phyloP scores from a whole-genome alignment of 176 grass and related monocot species.

The Thinopyrum elongatum region DNA sequence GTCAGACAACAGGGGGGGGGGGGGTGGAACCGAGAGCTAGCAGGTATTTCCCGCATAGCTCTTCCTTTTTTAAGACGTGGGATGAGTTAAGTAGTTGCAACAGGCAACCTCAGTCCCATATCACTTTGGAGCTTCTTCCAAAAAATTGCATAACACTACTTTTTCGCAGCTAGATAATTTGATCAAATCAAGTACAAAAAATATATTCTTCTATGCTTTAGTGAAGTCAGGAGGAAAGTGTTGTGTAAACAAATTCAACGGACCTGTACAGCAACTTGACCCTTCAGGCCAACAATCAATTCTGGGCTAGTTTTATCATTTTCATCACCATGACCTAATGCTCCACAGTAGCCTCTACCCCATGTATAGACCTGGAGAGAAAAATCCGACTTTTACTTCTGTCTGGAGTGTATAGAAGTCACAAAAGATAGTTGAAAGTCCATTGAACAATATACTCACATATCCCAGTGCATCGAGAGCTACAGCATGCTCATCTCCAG shows the following conservation, averaged over 20 bases:
- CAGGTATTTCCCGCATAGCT: not conserved
- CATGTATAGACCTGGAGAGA: slow-evolving; percentile 88
- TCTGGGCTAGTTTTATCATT: slow-evolving; percentile 96
- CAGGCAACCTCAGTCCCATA: not conserved
- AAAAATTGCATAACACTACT: not conserved
- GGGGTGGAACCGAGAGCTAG: too few relatives aligned
- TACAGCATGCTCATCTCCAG: slow-evolving; percentile 97
- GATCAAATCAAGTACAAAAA: not conserved
- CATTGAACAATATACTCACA: slow-evolving; percentile 45
- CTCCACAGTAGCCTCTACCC: slow-evolving; percentile 98
- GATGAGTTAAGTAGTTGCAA: not conserved
- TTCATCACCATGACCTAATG: slow-evolving; percentile 96
- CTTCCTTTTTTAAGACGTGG: not conserved
- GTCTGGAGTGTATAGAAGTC: slow-evolving; percentile 5
- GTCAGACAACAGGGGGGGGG: too few relatives aligned
- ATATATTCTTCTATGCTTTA: slow-evolving; percentile 3
- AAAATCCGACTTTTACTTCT: slow-evolving; percentile 27
- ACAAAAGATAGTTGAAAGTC: not conserved
- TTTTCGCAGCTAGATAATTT: not conserved
- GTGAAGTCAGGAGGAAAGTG: not conserved
- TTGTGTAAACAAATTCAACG: slow-evolving; percentile 24
- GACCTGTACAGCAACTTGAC: slow-evolving; percentile 90
- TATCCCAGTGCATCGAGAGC: slow-evolving; percentile 86
- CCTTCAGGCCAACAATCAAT: slow-evolving; percentile 62
- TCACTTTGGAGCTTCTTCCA: not conserved